phyloP scores from a whole-genome alignment of 2,329 filamentous ascomycete species.

The Colletotrichum magnum region DNA sequence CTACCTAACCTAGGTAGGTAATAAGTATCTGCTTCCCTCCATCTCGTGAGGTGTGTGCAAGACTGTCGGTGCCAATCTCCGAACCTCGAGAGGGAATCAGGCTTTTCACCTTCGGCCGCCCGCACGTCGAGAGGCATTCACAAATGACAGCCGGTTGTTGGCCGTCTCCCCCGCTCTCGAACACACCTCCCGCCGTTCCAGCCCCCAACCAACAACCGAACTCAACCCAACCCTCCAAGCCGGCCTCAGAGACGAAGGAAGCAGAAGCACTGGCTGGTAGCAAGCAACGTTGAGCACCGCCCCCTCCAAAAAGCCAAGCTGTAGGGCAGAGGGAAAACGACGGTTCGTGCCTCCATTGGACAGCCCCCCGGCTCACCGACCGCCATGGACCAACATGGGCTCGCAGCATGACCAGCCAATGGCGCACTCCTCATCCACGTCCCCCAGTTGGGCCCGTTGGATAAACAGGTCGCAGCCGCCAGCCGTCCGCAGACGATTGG shows the following conservation, averaged over 20 bases:
- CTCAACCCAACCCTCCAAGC: background rate
- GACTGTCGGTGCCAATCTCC: slow-evolving; percentile 2
- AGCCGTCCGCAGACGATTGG: slow-evolving; percentile 27
- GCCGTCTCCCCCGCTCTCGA: slow-evolving; percentile 25
- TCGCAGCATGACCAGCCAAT: slow-evolving; percentile 29
- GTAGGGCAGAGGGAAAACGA: slow-evolving; percentile 32
- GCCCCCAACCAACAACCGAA: background rate
- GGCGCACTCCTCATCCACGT: slow-evolving; percentile 15
- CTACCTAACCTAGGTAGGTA: too few species aligned
- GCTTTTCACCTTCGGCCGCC: slow-evolving; percentile 4
- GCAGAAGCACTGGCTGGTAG: slow-evolving; percentile 22
- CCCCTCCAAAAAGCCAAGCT: slow-evolving; percentile 5
- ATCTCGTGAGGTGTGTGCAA: background rate
- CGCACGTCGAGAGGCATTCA: slow-evolving; percentile 1
- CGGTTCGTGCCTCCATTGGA: slow-evolving; percentile 21
- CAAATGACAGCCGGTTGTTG: slow-evolving; percentile 24
- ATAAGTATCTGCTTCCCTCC: background rate
- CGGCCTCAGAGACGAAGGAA: background rate
- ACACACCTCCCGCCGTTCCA: slow-evolving; percentile 24
- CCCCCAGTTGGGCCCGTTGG: slow-evolving; percentile 13
- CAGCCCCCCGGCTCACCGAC: slow-evolving; percentile 22
- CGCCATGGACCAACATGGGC: slow-evolving; percentile 30
- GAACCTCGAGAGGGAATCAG: slow-evolving; percentile 6
- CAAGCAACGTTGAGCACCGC: slow-evolving; percentile 1
- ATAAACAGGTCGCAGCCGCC: slow-evolving; percentile 31